These are phyloP conservation scores for Rhynchosporium graminicola DNA, from an alignment of 2,329 filamentous ascomycete genomes.

Conservation along the genomic window DNA sequence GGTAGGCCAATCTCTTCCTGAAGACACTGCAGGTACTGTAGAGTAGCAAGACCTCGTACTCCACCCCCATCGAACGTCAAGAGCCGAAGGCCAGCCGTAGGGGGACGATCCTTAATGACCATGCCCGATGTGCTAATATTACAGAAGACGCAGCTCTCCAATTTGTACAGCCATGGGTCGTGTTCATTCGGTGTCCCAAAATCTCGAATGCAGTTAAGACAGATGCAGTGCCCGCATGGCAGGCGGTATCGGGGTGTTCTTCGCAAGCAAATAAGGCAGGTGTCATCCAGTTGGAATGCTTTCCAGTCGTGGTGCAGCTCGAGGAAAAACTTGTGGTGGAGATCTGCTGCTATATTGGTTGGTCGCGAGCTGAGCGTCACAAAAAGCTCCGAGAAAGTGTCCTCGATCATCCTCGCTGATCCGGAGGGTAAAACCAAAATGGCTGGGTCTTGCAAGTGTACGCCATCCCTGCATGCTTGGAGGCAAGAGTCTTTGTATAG, in stretches of 20 bases:
- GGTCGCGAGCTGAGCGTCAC: background rate
- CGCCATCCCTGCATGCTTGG: background rate
- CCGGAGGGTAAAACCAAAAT: background rate
- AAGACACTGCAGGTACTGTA: background rate
- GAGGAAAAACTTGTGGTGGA: background rate
- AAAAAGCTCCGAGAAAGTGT: slow-evolving; percentile 3
- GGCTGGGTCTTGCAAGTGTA: background rate
- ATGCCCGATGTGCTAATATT: background rate
- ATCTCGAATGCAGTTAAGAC: background rate
- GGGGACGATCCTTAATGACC: background rate
- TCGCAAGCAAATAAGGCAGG: background rate
- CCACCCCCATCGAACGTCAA: background rate
- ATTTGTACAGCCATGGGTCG: background rate
- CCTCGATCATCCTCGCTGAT: background rate
- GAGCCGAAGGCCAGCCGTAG: background rate
- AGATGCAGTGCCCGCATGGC: background rate
- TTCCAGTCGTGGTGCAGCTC: background rate
- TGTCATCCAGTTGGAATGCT: background rate
- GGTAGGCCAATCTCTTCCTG: background rate
- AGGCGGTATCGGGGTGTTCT: background rate
- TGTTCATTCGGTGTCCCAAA: background rate
- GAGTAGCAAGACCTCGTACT: slow-evolving; percentile 1
- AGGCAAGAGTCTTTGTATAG: background rate
- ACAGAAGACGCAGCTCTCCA: background rate
- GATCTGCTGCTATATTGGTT: background rate